phyloP scores from a whole-genome alignment of 495 filamentous ascomycete genomes.

The Tuber magnatum region DNA sequence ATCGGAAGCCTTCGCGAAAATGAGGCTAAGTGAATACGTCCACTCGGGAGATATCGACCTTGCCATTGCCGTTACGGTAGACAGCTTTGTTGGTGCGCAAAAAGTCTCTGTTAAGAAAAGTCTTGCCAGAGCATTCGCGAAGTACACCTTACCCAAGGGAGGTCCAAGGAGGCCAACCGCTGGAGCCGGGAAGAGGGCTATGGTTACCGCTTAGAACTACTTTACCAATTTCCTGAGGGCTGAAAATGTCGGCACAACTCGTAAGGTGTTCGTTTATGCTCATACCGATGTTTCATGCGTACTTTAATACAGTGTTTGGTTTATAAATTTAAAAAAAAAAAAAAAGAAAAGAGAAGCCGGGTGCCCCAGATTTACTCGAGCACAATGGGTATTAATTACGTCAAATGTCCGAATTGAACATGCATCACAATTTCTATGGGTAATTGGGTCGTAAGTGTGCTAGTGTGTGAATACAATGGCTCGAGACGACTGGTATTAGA shows the following conservation, averaged over 20 bases:
- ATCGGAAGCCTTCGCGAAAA: slow-evolving; percentile 92
- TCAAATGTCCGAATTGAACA: not conserved
- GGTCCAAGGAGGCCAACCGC: slow-evolving; percentile 23
- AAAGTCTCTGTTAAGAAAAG: slow-evolving; percentile 98
- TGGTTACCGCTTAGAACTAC: slow-evolving; percentile 18
- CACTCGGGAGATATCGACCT: slow-evolving; percentile 84
- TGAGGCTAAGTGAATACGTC: slow-evolving; percentile 92
- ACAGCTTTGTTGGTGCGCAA: slow-evolving; percentile 91
- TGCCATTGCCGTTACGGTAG: slow-evolving; percentile 92
- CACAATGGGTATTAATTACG: not conserved
- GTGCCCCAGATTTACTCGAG: not conserved
- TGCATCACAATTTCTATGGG: not conserved
- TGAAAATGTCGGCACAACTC: not conserved
- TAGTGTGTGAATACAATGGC: not conserved
- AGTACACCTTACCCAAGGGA: slow-evolving; percentile 58
- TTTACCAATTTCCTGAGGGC: not conserved
- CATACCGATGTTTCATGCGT: not conserved
- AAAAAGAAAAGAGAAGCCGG: not conserved
- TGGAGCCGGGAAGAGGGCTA: slow-evolving; percentile 16
- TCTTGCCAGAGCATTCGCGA: slow-evolving; percentile 90
- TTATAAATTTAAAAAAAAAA: not conserved
- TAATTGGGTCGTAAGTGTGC: not conserved
- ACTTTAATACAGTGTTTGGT: not conserved
- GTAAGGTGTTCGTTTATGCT: not conserved
- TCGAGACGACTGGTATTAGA: slow-evolving; percentile 5